These are phyloP conservation scores for Fusarium nodosum DNA, from an alignment of 2,329 filamentous ascomycete genomes.

Conservation along the genomic window DNA sequence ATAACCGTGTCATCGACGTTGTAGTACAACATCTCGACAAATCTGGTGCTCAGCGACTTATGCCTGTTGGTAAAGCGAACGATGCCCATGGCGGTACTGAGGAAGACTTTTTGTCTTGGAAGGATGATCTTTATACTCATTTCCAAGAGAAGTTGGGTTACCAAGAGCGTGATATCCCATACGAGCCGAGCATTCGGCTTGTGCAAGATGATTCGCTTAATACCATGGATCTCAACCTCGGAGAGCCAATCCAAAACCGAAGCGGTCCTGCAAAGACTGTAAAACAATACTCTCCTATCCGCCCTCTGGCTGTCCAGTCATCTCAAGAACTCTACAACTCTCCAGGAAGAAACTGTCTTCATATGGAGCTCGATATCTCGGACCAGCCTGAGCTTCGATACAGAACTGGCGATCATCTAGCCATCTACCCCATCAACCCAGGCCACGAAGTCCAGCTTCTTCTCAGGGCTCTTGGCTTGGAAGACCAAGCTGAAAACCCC, in stretches of 20 bases:
- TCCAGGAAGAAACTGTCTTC: conserved; percentile 49
- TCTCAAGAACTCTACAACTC: conserved; percentile 41
- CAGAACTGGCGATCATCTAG: conserved; percentile 58
- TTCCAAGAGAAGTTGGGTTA: conserved; percentile 40
- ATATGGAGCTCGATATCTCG: conserved; percentile 57
- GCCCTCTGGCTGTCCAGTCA: conserved; percentile 28
- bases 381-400: conserved; percentile 52
- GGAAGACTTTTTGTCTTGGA: conserved; percentile 57
- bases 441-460: conserved; percentile 53
- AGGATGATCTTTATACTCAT: conserved; percentile 48
- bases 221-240: conserved; percentile 44
- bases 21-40: conserved; percentile 45
- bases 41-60: conserved; percentile 49
- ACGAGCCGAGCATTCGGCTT: conserved; percentile 39
- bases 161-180: conserved; percentile 42
- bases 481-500: conserved; percentile 42
- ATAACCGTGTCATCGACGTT: conserved; percentile 54
- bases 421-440: conserved; percentile 58
- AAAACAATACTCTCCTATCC: conserved; percentile 44
- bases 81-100: conserved; percentile 53
- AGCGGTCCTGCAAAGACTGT: conserved; percentile 38
- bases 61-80: conserved; percentile 51
- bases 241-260: conserved; percentile 41
- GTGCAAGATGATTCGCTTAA: conserved; percentile 45
- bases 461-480: conserved; percentile 48